phyloP scores from a whole-genome alignment of 495 filamentous ascomycete species.

The Podospora conica region DNA sequence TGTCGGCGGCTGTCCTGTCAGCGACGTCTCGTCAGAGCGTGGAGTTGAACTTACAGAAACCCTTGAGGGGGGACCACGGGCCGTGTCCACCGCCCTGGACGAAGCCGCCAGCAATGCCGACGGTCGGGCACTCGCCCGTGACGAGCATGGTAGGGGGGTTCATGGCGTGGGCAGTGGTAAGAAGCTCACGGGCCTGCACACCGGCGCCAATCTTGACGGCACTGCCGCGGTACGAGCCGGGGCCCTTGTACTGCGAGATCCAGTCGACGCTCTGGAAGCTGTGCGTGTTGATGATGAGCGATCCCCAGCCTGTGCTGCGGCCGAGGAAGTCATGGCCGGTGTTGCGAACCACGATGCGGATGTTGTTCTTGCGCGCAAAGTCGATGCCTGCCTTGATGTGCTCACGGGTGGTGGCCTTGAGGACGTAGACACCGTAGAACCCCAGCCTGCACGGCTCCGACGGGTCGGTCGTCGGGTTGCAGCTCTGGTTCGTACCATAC shows the following conservation, averaged over 20 bases:
- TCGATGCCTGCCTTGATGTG: slow-evolving; percentile 45
- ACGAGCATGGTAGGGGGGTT: slow-evolving; percentile 40
- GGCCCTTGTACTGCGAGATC: slow-evolving; percentile 35
- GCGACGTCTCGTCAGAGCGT: slow-evolving; percentile 31
- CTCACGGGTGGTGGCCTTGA: slow-evolving; percentile 36
- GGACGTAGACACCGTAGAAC: slow-evolving; percentile 45
- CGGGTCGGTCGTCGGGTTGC: slow-evolving; percentile 41
- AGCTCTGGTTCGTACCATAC: slow-evolving; percentile 38
- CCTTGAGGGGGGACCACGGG: slow-evolving; percentile 48
- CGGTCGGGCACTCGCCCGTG: slow-evolving; percentile 44
- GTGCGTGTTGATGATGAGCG: slow-evolving; percentile 58
- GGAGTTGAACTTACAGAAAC: slow-evolving; percentile 39
- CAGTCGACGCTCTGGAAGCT: slow-evolving; percentile 45
- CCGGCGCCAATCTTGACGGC: slow-evolving; percentile 54
- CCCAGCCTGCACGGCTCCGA: slow-evolving; percentile 47
- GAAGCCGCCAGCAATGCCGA: slow-evolving; percentile 46
- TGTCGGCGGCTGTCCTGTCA: slow-evolving; percentile 43
- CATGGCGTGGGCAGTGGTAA: slow-evolving; percentile 35
- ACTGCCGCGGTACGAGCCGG: slow-evolving; percentile 19
- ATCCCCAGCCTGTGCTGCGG: slow-evolving; percentile 48
- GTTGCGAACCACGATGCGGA: slow-evolving; percentile 55
- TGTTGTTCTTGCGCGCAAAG: slow-evolving; percentile 48
- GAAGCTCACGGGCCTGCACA: slow-evolving; percentile 45
- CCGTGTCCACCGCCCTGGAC: slow-evolving; percentile 61
- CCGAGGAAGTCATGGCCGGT: slow-evolving; percentile 55